These are phyloP conservation scores for Tuber indicum DNA, from an alignment of 495 filamentous ascomycete species.

Conservation along the genomic window DNA sequence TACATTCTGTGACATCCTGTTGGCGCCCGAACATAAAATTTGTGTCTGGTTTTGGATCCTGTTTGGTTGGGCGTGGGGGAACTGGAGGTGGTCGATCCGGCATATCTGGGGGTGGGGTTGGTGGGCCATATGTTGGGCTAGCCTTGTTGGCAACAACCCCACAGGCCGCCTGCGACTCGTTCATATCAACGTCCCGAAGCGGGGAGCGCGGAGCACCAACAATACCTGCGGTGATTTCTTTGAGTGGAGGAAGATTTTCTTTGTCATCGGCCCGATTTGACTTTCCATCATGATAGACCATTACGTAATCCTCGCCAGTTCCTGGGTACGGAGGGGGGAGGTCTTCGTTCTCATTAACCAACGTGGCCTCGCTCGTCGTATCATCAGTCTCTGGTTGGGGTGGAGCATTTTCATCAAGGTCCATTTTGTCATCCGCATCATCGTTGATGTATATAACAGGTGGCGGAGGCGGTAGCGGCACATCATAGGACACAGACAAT, in stretches of 20 bases:
- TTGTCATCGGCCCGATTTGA: conserved; percentile 42
- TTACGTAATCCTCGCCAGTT: conserved; percentile 36
- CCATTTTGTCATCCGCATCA: conserved; percentile 41
- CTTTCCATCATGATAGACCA: conserved; percentile 34
- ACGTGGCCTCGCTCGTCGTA: conserved; percentile 49
- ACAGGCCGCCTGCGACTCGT: conserved; percentile 9
- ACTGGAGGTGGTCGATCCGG: conserved; percentile 46
- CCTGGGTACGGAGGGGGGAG: conserved; percentile 20
- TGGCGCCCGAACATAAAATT: conserved; percentile 60
- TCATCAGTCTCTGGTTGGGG: conserved; percentile 25
- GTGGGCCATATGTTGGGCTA: conserved; percentile 12
- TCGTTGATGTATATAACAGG: conserved; percentile 20
- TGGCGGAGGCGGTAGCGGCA: conserved; percentile 6
- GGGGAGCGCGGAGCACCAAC: conserved; percentile 26
- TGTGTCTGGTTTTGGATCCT: conserved; percentile 46
- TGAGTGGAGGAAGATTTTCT: conserved; percentile 45
- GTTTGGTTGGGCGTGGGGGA: conserved; percentile 44
- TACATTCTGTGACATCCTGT: conserved; percentile 93
- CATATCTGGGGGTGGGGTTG: conserved; percentile 36
- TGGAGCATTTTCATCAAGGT: conserved; percentile 27
- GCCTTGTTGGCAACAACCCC: conserved; percentile 7
- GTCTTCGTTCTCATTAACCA: conserved; percentile 47
- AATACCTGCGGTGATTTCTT: conserved; percentile 13
- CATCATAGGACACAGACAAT: conserved; percentile 35
- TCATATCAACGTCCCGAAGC: conserved; percentile 25